phyloP scores from a whole-genome alignment of 1,139 yeast species.

The Hyphopichia wangnamkhiaoensis region DNA sequence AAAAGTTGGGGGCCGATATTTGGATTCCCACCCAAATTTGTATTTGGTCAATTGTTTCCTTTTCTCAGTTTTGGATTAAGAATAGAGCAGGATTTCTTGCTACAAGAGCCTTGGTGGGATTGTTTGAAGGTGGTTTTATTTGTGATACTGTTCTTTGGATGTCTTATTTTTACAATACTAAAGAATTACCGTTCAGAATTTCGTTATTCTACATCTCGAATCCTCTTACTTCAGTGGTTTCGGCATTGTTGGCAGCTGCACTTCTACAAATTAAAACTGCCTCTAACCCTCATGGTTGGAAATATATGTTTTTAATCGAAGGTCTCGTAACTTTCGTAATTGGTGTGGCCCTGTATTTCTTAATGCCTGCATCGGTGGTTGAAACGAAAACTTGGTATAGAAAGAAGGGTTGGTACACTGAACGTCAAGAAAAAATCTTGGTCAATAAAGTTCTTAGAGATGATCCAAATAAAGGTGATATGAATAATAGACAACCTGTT shows the following conservation, averaged over 20 bases:
- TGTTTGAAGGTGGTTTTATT: constrained; percentile 32
- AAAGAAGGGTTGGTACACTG: constrained; percentile 39
- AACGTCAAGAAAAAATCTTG: constrained; percentile 33
- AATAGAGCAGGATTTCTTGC: constrained; percentile 22
- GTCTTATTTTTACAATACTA: constrained; percentile 29
- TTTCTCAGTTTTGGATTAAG: constrained; percentile 22
- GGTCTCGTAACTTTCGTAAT: constrained; percentile 30
- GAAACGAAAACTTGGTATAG: constrained; percentile 27
- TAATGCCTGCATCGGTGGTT: constrained; percentile 37
- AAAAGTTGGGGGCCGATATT: constrained; percentile 34
- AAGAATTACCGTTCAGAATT: constrained; percentile 27
- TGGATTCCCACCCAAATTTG: constrained; percentile 33
- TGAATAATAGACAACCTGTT: constrained; percentile 34
- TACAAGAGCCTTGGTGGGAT: constrained; percentile 30
- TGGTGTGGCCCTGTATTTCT: constrained; percentile 30
- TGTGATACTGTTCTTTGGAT: constrained; percentile 32
- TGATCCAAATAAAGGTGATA: constrained; percentile 36
- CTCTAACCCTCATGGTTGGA: constrained; percentile 24
- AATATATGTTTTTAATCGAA: constrained; percentile 38
- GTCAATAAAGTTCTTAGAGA: constrained; percentile 32
- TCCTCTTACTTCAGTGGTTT: constrained; percentile 23
- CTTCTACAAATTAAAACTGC: constrained; percentile 20
- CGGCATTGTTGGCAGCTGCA: constrained; percentile 32
- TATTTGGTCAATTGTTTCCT: constrained; percentile 27
- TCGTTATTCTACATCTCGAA: constrained; percentile 30